Evolutionary conservation across 192 early-diverging fungal species (phyloP), one percentile per base, ranked within the genome.

Genomic region (Coemansia sp.): DNA sequence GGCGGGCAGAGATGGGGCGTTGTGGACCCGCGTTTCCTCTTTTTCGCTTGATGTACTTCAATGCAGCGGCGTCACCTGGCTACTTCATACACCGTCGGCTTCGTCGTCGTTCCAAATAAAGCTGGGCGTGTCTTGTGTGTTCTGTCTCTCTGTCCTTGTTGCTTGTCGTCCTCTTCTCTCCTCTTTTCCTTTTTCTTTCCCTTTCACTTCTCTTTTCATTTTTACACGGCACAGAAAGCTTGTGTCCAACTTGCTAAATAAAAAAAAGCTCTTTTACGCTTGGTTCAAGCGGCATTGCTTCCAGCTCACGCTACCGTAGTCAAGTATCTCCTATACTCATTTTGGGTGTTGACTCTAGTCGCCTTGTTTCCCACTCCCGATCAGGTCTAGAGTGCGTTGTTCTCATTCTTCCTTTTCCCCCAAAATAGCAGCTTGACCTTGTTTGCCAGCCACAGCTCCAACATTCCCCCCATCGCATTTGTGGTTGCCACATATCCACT

Each of bases 11-110:
- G 49, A 19, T 14, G 49, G 49, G 16, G 49, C 17, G 49, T 50
- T 50, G 16, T 17, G 49, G n/a, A 17, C 49, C 49, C 49, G 51
- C 5, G 51, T 20, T 25, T 25, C 2, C 25, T 25, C 25, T 25
- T 25, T 25, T 25, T 25, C 46, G 10, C 16, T 48, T 48, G 10
- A 14, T 38, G 57, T 59, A 38, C 38, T 59, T 40, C 14, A 19
- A 59, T 59, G 57, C 57, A 41, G 37, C 39, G 11, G 25, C 44
- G 65, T 67, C 65, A 67, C 14, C 65, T 67, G 65, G 49, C 65
- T 54, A 45, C 55, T 67, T 67, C 65, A 48, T 67, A 57, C 65
- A 67, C 65, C 43, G 38, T 41, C 57, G 57, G 38, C 57, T 39
- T 59, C 57, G 57, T 41, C 57, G 57, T 41, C 57, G 38, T 59